These are phyloP conservation scores for Hippophae tibetana DNA, from an alignment of 306 rosid species.

Conservation along the genomic window DNA sequence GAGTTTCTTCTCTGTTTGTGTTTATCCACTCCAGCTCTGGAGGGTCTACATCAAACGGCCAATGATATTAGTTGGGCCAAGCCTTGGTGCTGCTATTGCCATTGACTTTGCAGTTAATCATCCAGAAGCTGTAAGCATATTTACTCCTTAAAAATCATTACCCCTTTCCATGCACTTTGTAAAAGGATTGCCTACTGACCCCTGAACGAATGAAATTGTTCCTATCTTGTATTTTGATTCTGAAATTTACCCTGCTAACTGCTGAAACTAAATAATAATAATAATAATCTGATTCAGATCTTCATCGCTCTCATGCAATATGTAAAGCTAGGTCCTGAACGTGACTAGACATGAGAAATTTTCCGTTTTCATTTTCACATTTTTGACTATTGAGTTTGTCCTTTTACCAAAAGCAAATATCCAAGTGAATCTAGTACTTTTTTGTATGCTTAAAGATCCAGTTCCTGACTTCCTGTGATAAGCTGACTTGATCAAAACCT, in stretches of 20 bases:
- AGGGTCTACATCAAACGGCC: slow-evolving; percentile 63
- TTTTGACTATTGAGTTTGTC: background rate
- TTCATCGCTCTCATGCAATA: background rate
- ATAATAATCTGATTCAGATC: no score
- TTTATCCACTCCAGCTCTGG: slow-evolving; percentile 54
- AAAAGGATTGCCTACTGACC: background rate
- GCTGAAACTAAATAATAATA: no score
- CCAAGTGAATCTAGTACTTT: background rate
- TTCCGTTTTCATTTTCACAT: background rate
- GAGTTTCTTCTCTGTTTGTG: no score
- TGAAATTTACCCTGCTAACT: background rate
- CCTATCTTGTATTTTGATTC: background rate
- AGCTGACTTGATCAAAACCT: background rate
- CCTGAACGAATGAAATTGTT: background rate
- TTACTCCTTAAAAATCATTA: background rate
- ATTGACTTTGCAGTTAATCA: slow-evolving; percentile 70
- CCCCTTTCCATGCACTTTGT: background rate
- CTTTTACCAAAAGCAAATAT: background rate
- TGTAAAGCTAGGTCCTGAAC: background rate
- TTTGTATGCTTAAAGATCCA: no score
- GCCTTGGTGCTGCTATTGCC: slow-evolving; percentile 96
- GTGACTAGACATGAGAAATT: no score
- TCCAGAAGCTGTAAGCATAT: slow-evolving; percentile 77
- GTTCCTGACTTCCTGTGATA: no score
- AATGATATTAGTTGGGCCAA: slow-evolving; percentile 90